Evolutionary conservation across 108 stramenopile species (phyloP).

Genomic region (Parmales sp.): DNA sequence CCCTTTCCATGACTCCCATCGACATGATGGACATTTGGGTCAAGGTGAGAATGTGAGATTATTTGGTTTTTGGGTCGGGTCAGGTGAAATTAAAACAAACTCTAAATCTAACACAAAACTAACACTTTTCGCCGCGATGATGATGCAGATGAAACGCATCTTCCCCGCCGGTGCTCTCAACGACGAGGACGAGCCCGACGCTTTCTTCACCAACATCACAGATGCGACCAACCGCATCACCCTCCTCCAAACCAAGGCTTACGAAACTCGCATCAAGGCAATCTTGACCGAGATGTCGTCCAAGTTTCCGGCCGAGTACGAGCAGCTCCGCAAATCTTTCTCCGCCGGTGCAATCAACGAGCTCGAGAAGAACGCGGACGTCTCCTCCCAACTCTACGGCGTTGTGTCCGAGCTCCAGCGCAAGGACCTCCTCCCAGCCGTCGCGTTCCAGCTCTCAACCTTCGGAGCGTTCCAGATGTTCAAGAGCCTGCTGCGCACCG

Average conservation of each 20-base stretch:
- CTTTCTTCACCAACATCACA: constrained; percentile 71
- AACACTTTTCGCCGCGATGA: too few relatives aligned
- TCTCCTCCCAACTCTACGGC: constrained; percentile 67
- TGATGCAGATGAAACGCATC: too few relatives aligned
- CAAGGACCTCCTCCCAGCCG: constrained; percentile 77
- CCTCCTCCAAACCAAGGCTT: constrained; percentile 88
- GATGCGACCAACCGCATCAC: constrained; percentile 70
- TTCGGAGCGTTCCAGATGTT: constrained; percentile 94
- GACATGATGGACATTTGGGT: constrained; percentile 92
- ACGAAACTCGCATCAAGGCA: constrained; percentile 82
- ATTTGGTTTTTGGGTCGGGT: too few relatives aligned
- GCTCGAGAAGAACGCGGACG: constrained; percentile 60
- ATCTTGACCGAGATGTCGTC: constrained; percentile 63
- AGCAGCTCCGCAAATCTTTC: constrained; percentile 42
- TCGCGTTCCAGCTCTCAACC: constrained; percentile 96
- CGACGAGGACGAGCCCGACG: constrained; percentile 81
- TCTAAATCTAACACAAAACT: too few relatives aligned
- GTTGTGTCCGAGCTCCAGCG: constrained; percentile 72
- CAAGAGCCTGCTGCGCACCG: constrained; percentile 72
- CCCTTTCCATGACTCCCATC: constrained; percentile 85
- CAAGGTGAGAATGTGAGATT: constrained; percentile 38
- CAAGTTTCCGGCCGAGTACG: constrained; percentile 71
- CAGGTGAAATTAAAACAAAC: too few relatives aligned
- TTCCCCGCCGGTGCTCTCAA: constrained; percentile 69
- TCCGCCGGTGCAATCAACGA: constrained; percentile 52